Base-by-base conservation (phyloP, 164 flowering plant genomes). In the Vitis riparia region DNA sequence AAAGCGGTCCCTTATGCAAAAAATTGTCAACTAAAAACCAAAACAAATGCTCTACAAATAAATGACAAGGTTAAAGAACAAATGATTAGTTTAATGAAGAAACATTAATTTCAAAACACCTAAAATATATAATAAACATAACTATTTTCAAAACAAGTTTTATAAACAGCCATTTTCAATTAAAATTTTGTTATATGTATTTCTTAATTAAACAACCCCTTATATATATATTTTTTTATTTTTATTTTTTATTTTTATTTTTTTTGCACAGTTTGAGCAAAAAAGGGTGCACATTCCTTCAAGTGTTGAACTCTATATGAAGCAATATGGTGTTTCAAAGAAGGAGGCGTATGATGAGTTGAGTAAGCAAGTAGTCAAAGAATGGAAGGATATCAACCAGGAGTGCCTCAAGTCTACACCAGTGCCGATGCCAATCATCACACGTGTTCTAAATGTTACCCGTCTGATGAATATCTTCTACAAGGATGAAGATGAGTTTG, bases 331-430 rank as follows among this genome's bases (percentile, higher is more conserved):
- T 3, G 79, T 71, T 8, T n/a, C 72, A 3, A 63, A 68, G 56
- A 9, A 72, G 27, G 66, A 76, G 49, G 75, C 67, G 4, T 13
- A 9, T 8, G n/a, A 51, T 12, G 72, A 17, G n/a, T 9, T 76
- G 2, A 19, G 49, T 9, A 65, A 68, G 48, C 66, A 5, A 66
- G 62, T 73, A 1, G 55, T 1, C 10, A 19, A 56, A 69, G 63
- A 57, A 9, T 71, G 75, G 76, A 76, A 76, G 16, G 69, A 71
- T 37, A 63, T 71, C 12, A 71, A 76, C 14, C 67, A 75, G 55
- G 78, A 56, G 27, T 48, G 27, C 44, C 59, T 70, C 14, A 63
- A 55, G 49, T 68, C 65, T 37, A 50, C 50, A 4, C 11, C 30
- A 0, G 29, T 56, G 3, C 66, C 78, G 5, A 49, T 19, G 19